Percentiles rank a stretch among this genome's conserved stretches.
Conservation (phyloP, 495 filamentous ascomycete genomes). For the Jackrogersella minutella region DNA sequence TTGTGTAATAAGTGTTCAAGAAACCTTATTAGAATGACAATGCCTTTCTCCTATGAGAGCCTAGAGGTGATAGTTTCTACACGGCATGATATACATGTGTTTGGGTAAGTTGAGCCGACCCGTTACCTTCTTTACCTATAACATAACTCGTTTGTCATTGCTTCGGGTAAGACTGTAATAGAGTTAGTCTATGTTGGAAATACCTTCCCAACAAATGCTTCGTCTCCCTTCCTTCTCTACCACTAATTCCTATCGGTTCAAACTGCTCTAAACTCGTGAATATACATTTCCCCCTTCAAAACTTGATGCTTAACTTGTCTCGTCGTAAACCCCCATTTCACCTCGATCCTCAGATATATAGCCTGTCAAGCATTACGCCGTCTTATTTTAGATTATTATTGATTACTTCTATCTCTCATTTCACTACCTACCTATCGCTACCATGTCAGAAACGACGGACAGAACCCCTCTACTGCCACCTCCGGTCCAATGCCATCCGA, state of each 20-base stretch:
- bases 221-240: too few species aligned
- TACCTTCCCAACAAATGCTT: not conserved
- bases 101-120: not conserved
- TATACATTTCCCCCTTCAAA: not conserved
- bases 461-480: slow-evolving; percentile 52
- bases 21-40: too few species aligned
- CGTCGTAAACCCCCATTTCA: not conserved
- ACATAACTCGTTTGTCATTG: not conserved
- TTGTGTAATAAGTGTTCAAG: too few species aligned
- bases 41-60: too few species aligned
- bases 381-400: not conserved
- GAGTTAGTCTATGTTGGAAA: too few species aligned
- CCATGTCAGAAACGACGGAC: slow-evolving; percentile 42
- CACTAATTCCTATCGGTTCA: too few species aligned
- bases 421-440: not conserved
- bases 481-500: slow-evolving; percentile 2
- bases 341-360: slow-evolving; percentile 13
- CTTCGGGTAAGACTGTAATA: too few species aligned
- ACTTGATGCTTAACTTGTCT: slow-evolving; percentile 1
- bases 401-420: slow-evolving; percentile 7
- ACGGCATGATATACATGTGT: not conserved
- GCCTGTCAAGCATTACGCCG: slow-evolving; percentile 17
- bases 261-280: too few species aligned
- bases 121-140: not conserved
- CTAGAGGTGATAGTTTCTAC: too few species aligned